These are phyloP conservation scores for Diaporthe humulicola DNA, from an alignment of 2,329 filamentous ascomycete species.

Conservation along the genomic window DNA sequence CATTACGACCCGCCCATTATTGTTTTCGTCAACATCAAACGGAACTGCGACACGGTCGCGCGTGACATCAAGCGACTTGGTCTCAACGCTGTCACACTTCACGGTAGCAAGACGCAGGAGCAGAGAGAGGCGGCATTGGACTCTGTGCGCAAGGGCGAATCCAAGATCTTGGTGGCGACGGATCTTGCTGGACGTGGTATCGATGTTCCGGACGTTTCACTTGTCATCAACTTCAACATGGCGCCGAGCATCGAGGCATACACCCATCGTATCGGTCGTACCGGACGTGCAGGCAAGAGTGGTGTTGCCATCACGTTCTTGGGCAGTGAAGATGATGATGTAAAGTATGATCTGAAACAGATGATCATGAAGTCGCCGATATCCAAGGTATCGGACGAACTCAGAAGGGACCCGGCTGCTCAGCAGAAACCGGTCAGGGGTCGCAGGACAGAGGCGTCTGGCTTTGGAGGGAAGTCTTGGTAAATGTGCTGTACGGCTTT, in stretches of 20 bases:
- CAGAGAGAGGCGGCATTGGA: conserved; percentile 94
- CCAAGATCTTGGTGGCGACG: conserved; percentile 93
- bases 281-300: conserved; percentile 95
- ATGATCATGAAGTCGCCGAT: conserved; percentile 94
- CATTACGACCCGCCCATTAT: conserved; percentile 93
- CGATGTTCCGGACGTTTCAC: conserved; percentile 91
- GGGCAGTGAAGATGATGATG: conserved; percentile 89
- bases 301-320: conserved; percentile 97
- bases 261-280: conserved; percentile 96
- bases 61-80: conserved; percentile 95
- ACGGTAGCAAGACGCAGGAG: conserved; percentile 97
- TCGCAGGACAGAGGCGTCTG: conserved; percentile 42
- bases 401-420: conserved; percentile 90
- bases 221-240: conserved; percentile 99
- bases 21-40: conserved; percentile 99
- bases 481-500: background rate
- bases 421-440: conserved; percentile 79
- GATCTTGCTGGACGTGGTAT: conserved; percentile 98
- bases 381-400: conserved; percentile 90
- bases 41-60: conserved; percentile 96
- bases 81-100: conserved; percentile 88
- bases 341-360: conserved; percentile 94
- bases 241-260: conserved; percentile 92
- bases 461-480: conserved; percentile 22
- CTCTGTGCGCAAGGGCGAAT: conserved; percentile 83